Base-by-base conservation (phyloP, 164 flowering plant species). In the Buxus sempervirens region DNA sequence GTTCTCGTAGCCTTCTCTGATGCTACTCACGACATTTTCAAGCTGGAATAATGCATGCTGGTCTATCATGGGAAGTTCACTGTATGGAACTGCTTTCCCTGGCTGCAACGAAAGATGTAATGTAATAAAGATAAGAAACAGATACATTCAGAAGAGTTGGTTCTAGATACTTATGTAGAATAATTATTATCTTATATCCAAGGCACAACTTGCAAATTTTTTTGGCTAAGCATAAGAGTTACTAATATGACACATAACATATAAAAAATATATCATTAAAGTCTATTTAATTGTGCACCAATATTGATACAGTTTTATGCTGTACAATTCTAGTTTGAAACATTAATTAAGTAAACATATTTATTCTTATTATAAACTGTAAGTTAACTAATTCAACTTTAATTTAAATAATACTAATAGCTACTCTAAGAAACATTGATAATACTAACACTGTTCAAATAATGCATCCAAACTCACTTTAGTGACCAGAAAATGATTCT, bases 11-110 rank as follows among this genome's bases (percentile, higher is more conserved):
- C 88, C 76, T 68, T 87, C 92, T 72, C 63, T 81, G 56, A 89
- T 86, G 80, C 71, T 88, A 59, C 74, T 95, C 68, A 87, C 95
- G 57, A 90, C 89, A 82, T 77, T 87, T 78, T 82, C 94, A 59
- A 95, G 94, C 80, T 95, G 97, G 82, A 82, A 92, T 41, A 95
- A 79, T 8, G 97, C 99, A 80, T 89, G 83, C 70, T 76, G 89
- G 74, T 95, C 97, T 67, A 95, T 86, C 79, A 66, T 78, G 23
- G 99, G 94, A 62, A 95, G 94, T 64, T 85, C 86, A 36, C 71
- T 51, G 66, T 86, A 87, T 18, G 88, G 58, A 77, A 92, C 80
- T 66, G 85, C 77, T 75, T 85, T 58, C 56, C 82, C 94, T 42
- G 79, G 83, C 98, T 95, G 86, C 65, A 67, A 69, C 27, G 58